Conservation (phyloP, 768 basidiomycete genomes). For the Psilocybe azurescens region DNA sequence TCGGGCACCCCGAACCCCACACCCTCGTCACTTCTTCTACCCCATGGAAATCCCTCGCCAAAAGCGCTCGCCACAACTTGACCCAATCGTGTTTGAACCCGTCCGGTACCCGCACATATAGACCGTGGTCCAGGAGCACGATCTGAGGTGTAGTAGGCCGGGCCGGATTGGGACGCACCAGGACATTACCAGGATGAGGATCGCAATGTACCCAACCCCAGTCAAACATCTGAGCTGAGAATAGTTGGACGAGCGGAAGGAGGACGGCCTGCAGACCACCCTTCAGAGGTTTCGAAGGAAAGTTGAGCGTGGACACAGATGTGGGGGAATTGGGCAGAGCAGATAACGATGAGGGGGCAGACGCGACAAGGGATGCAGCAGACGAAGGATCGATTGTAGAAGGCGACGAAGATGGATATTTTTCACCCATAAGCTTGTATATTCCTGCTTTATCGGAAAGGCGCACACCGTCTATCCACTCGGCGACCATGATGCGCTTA, state of each 20-base stretch:
- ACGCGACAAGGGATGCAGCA: conserved; percentile 14
- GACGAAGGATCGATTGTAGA: conserved; percentile 13
- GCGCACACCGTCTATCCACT: conserved; percentile 84
- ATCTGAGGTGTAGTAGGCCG: conserved; percentile 58
- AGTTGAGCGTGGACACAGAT: conserved; percentile 52
- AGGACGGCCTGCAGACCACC: conserved; percentile 73
- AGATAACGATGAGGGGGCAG: conserved; percentile 17
- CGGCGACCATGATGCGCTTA: conserved; percentile 79
- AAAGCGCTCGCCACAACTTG: conserved; percentile 72
- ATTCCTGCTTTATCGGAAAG: conserved; percentile 67
- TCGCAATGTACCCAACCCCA: conserved; percentile 93
- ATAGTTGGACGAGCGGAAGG: conserved; percentile 87
- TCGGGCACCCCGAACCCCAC: conserved; percentile 78
- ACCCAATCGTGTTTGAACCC: conserved; percentile 80
- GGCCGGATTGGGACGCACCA: conserved; percentile 65
- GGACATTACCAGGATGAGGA: conserved; percentile 80
- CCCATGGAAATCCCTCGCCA: conserved; percentile 57
- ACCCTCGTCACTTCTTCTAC: conserved; percentile 54
- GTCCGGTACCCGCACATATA: conserved; percentile 78
- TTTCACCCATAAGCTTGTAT: conserved; percentile 61
- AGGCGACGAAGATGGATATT: conserved; percentile 14
- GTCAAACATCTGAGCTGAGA: conserved; percentile 88
- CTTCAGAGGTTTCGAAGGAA: conserved; percentile 47
- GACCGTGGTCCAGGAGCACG: conserved; percentile 90
- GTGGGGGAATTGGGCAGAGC: conserved; percentile 39